A percentile compares a stretch with the other conserved stretches of the same genome.
These are phyloP conservation scores for Sindora glabra DNA, from an alignment of 306 rosid species.

Conservation along the genomic window DNA sequence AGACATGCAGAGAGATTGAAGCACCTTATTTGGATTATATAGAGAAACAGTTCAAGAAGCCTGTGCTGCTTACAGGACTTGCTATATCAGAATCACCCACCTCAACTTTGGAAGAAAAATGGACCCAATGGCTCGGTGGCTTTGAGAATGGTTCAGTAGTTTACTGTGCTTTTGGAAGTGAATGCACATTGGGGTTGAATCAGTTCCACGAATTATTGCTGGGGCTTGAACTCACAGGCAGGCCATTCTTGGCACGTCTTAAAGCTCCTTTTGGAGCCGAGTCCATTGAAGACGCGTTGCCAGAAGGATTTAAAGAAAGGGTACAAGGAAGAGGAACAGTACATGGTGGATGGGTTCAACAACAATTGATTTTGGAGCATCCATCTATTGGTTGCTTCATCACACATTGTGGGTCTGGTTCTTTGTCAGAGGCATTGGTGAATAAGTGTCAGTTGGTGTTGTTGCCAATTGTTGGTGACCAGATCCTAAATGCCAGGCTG, in stretches of 20 bases:
- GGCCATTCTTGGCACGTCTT: background rate
- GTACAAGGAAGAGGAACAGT: conserved; percentile 22
- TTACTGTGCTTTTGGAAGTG: conserved; percentile 32
- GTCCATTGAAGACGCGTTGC: background rate
- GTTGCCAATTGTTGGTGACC: conserved; percentile 19
- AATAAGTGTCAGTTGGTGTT: conserved; percentile 25
- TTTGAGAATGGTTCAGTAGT: conserved; percentile 13
- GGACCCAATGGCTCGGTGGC: conserved; percentile 2
- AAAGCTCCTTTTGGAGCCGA: background rate
- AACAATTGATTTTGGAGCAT: conserved; percentile 23
- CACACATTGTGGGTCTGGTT: conserved; percentile 30
- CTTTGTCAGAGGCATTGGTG: conserved; percentile 26
- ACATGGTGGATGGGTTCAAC: conserved; percentile 26
- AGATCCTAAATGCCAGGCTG: conserved; percentile 20
- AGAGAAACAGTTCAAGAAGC: conserved; percentile 6
- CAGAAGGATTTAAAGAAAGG: background rate
- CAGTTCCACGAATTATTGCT: conserved; percentile 20
- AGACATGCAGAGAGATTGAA: conserved; percentile 28
- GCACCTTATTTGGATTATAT: conserved; percentile 28
- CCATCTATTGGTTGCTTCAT: conserved; percentile 31
- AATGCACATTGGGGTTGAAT: conserved; percentile 13
- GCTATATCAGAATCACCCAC: conserved; percentile 11
- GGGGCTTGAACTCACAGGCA: conserved; percentile 20
- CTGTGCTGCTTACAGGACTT: conserved; percentile 15
- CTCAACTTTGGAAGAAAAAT: conserved; percentile 20